phyloP scores from a whole-genome alignment of 2,329 filamentous ascomycete genomes.

The Chaetothyriales sp. region DNA sequence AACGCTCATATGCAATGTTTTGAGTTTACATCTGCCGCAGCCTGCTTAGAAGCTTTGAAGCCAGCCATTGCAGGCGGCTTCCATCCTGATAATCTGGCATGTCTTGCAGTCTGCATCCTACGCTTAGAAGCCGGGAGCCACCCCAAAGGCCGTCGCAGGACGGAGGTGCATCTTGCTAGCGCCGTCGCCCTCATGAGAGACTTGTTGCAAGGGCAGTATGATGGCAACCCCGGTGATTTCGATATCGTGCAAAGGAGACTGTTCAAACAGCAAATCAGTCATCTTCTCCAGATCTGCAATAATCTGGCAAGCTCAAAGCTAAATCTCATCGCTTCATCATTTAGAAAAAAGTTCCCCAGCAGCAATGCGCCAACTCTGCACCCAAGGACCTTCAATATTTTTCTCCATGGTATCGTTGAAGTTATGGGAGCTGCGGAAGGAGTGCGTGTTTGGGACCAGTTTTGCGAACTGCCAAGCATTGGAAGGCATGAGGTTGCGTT shows the following conservation, averaged over 20 bases:
- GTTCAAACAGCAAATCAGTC: conserved; percentile 14
- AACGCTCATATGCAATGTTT: conserved; percentile 6
- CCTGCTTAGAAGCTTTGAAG: conserved; percentile 7
- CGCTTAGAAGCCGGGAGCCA: conserved; percentile 7
- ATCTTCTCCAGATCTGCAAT: conserved; percentile 12
- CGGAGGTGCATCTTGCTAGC: conserved; percentile 2
- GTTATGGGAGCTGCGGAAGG: conserved; percentile 36
- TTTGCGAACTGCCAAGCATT: conserved; percentile 26
- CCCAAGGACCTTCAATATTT: conserved; percentile 11
- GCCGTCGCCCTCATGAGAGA: conserved; percentile 7
- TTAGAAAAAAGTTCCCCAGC: conserved; percentile 7
- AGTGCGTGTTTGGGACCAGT: conserved; percentile 34
- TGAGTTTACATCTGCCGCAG: conserved; percentile 9
- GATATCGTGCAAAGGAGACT: conserved; percentile 5
- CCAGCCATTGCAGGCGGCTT: conserved; percentile 17
- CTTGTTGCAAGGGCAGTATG: conserved; percentile 11
- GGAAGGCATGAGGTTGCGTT: background rate
- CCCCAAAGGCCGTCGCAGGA: background rate
- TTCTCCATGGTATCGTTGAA: conserved; percentile 41
- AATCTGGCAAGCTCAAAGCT: background rate
- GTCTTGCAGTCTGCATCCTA: conserved; percentile 24
- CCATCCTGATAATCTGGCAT: conserved; percentile 20
- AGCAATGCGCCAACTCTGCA: conserved; percentile 11
- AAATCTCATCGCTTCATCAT: conserved; percentile 1
- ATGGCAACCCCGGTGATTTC: conserved; percentile 8